These are phyloP conservation scores for Pisolithus microcarpus DNA, from an alignment of 768 basidiomycete genomes.

Conservation along the genomic window DNA sequence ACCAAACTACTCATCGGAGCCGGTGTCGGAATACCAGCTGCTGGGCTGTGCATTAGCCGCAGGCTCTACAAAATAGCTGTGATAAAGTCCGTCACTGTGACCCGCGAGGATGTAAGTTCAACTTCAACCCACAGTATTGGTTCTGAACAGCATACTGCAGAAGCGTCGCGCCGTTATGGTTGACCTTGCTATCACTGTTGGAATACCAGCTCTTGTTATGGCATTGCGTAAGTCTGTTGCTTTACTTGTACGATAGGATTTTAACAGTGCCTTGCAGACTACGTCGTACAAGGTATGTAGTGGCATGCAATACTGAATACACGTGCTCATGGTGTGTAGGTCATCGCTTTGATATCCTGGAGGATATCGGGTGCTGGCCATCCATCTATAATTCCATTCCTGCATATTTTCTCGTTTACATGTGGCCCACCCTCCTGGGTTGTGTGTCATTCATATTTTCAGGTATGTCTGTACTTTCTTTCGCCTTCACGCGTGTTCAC, in stretches of 20 bases:
- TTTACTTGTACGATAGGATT: background rate
- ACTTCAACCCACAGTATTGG: too few relatives aligned
- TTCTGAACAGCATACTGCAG: constrained; percentile 6
- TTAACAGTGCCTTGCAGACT: too few relatives aligned
- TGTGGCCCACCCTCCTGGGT: constrained; percentile 23
- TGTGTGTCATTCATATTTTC: constrained; percentile 21
- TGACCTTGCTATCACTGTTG: constrained; percentile 32
- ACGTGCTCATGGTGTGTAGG: constrained; percentile 16
- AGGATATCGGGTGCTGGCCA: constrained; percentile 28
- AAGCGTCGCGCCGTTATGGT: constrained; percentile 27
- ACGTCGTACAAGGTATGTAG: too few relatives aligned
- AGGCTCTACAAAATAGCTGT: constrained; percentile 40
- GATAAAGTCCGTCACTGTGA: constrained; percentile 16
- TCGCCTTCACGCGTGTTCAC: constrained; percentile 28
- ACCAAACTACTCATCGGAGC: constrained; percentile 27
- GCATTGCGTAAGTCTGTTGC: constrained; percentile 26
- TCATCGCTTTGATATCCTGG: constrained; percentile 29
- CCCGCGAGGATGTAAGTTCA: constrained; percentile 28
- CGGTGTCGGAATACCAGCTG: constrained; percentile 37
- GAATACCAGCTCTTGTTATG: constrained; percentile 32
- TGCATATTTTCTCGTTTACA: constrained; percentile 22
- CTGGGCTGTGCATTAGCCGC: constrained; percentile 44
- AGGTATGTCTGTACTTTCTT: constrained; percentile 28
- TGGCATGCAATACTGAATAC: constrained; percentile 14
- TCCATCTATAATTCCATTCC: constrained; percentile 16